phyloP scores from a whole-genome alignment of 2,329 filamentous ascomycete species.

The Aureobasidium musti region DNA sequence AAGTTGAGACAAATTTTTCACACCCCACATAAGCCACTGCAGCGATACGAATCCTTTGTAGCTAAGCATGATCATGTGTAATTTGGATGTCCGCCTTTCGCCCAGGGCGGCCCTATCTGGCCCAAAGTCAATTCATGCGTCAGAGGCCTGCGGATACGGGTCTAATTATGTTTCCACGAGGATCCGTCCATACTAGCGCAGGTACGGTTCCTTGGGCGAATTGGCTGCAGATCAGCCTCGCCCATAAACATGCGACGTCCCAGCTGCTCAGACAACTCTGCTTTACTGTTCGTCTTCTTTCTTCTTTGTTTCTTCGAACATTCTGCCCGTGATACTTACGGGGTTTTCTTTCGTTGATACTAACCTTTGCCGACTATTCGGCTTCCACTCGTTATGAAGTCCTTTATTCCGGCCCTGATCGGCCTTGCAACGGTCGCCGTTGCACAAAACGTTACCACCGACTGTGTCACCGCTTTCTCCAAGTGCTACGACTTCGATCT shows the following conservation, averaged over 20 bases:
- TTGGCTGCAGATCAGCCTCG: conserved; percentile 19
- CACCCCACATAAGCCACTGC: conserved; percentile 11
- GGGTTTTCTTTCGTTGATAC: conserved; percentile 7
- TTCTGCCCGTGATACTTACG: conserved; percentile 2
- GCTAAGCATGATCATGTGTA: neutral
- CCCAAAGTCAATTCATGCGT: conserved; percentile 25
- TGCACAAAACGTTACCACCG: conserved; percentile 13
- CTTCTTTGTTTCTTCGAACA: conserved; percentile 9
- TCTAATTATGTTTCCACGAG: conserved; percentile 20
- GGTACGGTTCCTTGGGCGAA: conserved; percentile 21
- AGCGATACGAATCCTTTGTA: conserved; percentile 12
- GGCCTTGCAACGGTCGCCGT: conserved; percentile 19
- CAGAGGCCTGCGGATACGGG: conserved; percentile 23
- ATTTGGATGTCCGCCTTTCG: conserved; percentile 20
- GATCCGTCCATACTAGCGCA: conserved; percentile 24
- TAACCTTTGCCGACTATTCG: conserved; percentile 7
- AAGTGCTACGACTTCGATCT: neutral
- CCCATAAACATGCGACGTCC: conserved; percentile 17
- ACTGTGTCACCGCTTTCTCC: neutral
- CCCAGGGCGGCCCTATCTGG: conserved; percentile 9
- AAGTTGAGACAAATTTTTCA: conserved; percentile 13
- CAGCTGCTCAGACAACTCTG: neutral
- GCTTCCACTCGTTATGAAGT: conserved; percentile 24
- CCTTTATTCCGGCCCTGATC: conserved; percentile 9
- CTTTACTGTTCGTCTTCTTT: conserved; percentile 7